A percentile compares a stretch with the other conserved stretches of the same genome.
These are phyloP conservation scores for Eleusine indica DNA, from an alignment of 176 grass and related monocot species.

Conservation along the genomic window DNA sequence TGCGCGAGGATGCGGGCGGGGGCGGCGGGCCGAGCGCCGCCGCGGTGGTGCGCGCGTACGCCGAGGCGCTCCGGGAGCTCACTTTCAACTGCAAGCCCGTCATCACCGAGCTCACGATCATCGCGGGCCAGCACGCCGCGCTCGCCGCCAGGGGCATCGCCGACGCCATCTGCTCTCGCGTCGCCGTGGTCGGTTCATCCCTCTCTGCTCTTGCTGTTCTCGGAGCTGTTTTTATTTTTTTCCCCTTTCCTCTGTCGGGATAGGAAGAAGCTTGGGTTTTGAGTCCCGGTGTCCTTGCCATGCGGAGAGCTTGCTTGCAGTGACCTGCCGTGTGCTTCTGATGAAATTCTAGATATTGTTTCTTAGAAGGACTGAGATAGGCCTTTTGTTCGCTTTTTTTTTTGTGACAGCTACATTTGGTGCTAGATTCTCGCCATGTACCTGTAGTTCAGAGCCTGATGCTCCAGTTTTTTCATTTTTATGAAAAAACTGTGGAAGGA, in stretches of 20 bases:
- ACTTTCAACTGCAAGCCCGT: constrained; percentile 99
- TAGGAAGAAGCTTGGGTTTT: neutral
- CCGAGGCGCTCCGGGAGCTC: constrained; percentile 71
- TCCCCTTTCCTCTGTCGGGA: neutral
- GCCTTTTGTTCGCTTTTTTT: neutral
- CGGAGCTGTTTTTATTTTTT: neutral
- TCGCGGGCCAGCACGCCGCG: constrained; percentile 64
- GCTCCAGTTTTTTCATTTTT: neutral
- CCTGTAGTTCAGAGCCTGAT: neutral
- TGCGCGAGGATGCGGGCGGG: constrained; percentile 58
- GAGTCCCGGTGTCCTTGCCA: neutral
- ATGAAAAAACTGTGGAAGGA: neutral
- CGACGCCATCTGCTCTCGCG: constrained; percentile 71
- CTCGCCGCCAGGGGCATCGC: constrained; percentile 71
- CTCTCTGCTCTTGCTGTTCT: neutral
- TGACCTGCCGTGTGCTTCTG: neutral
- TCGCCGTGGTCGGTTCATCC: constrained; percentile 60
- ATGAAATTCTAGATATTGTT: neutral
- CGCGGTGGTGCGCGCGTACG: constrained; percentile 69
- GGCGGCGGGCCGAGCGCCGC: constrained; percentile 21
- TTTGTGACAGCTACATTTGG: neutral
- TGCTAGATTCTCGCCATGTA: neutral
- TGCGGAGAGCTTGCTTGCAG: neutral
- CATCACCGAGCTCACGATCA: constrained; percentile 93
- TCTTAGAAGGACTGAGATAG: neutral